A percentile compares a stretch with the other conserved stretches of the same genome.
These are phyloP conservation scores for Maudiozyma turicensis DNA, from an alignment of 805 yeast genomes.

Conservation along the genomic window DNA sequence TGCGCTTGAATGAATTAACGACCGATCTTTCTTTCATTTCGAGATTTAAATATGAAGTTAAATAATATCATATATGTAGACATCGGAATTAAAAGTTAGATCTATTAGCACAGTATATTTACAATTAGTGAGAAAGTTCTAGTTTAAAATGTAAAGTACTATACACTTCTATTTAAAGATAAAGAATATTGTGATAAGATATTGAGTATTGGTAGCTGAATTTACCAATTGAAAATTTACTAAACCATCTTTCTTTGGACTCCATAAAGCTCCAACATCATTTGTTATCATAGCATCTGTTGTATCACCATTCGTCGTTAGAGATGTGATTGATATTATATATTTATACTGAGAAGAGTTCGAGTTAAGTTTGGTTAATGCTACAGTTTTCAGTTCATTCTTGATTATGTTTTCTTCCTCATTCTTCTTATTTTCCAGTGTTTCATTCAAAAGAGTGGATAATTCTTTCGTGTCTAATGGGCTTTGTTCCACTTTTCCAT, in stretches of 20 bases:
- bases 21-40: slow-evolving; percentile 8
- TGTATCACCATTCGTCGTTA: slow-evolving; percentile 20
- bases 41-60: slow-evolving; percentile 3
- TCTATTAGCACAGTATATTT: too few relatives aligned
- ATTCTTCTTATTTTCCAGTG: slow-evolving; percentile 2
- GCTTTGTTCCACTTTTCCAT: background rate
- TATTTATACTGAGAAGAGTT: slow-evolving; percentile 49
- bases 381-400: slow-evolving; percentile 11
- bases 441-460: slow-evolving; percentile 10
- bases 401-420: background rate
- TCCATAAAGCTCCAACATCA: slow-evolving; percentile 49
- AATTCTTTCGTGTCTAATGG: slow-evolving; percentile 5
- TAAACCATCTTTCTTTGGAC: slow-evolving; percentile 45
- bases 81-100: background rate
- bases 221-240: slow-evolving; percentile 29
- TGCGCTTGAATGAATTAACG: slow-evolving; percentile 4
- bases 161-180: slow-evolving; percentile 13
- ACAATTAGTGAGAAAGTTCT: too few relatives aligned
- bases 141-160: background rate
- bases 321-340: slow-evolving; percentile 36
- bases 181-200: slow-evolving; percentile 29
- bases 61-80: background rate
- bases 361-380: slow-evolving; percentile 31
- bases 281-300: slow-evolving; percentile 21
- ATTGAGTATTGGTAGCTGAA: slow-evolving; percentile 8